Conservation (phyloP, 2,329 filamentous ascomycete species). For the Dactylellina drechsleri region DNA sequence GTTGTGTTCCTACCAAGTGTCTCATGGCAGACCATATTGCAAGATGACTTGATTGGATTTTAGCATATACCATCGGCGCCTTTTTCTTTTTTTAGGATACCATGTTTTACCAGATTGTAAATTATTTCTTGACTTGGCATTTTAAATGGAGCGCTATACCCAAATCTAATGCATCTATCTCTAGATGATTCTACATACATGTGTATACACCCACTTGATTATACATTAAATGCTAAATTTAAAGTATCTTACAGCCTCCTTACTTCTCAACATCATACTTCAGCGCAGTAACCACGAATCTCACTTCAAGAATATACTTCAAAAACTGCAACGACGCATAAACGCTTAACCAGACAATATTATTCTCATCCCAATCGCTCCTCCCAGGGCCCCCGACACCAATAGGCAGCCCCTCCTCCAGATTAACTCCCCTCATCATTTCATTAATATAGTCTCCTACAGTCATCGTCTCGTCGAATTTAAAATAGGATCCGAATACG, state of each 20-base stretch:
- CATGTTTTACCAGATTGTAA: slow-evolving; percentile 1
- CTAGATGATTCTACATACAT: too few species aligned
- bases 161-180: too few species aligned
- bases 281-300: slow-evolving; percentile 10
- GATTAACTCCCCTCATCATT: slow-evolving; percentile 1
- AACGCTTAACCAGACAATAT: slow-evolving; percentile 31
- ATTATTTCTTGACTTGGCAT: background rate
- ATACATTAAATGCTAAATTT: too few species aligned
- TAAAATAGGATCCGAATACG: background rate
- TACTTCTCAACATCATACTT: slow-evolving; percentile 4
- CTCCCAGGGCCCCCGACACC: background rate
- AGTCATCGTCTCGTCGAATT: slow-evolving; percentile 12
- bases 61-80: background rate
- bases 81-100: background rate
- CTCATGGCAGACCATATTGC: slow-evolving; percentile 80
- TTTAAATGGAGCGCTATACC: too few species aligned
- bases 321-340: background rate
- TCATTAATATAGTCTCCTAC: slow-evolving; percentile 32
- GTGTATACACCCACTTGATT: too few species aligned
- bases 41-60: slow-evolving; percentile 62
- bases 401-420: background rate
- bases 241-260: too few species aligned
- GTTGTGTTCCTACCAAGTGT: slow-evolving; percentile 85
- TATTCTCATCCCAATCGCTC: slow-evolving; percentile 6
- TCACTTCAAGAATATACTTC: background rate